Base-by-base conservation (phyloP, 2,329 filamentous ascomycete genomes). In the Aschersonia sp. region DNA sequence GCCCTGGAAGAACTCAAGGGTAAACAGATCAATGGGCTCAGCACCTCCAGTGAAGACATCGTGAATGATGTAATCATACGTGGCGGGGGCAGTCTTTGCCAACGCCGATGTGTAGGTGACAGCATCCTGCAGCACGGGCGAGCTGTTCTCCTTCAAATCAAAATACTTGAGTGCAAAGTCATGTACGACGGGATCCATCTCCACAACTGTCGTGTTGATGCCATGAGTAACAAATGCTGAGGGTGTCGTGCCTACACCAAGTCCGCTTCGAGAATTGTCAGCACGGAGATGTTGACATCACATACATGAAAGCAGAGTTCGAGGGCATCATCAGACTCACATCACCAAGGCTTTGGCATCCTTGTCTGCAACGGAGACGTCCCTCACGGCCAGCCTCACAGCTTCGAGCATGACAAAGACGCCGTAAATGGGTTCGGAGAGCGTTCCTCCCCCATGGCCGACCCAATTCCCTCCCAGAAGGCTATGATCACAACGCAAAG, bases 11-110 rank as follows among this genome's bases (percentile, higher is more conserved):
- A 98, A 97, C 56, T 92, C 84, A 4, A 81, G 64, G 0, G 89
- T 97, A 65, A 98, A 98, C 5, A 98, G 77, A 5, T 82, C 73
- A 3, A 89, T 79, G 0, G 92, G 92, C 63, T 97, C 92, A 0
- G 89, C 89, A 47, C 92, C 92, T 30, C 92, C 92, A 1, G 92
- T 98, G 63, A 98, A 98, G 30, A 98, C 92, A 56, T 98, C 92
- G 63, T 98, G 92, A 47, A 98, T 75, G 59, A 98, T 92, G 68
- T 95, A 97, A 67, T 96, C 84, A 62, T 84, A 98, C 31, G 71
- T 71, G 44, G 70, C 62, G 5, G 65, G 61, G 49, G 68, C 56
- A 31, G 65, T 55, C 46, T 65, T 58, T 48, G 69, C 68, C 45
- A 73, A 59, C 47, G 65, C 58, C 44, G 70, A 64, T 20, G 79